Evolutionary conservation across 768 basidiomycete species (phyloP).

Genomic region (Ramaria sp.): DNA sequence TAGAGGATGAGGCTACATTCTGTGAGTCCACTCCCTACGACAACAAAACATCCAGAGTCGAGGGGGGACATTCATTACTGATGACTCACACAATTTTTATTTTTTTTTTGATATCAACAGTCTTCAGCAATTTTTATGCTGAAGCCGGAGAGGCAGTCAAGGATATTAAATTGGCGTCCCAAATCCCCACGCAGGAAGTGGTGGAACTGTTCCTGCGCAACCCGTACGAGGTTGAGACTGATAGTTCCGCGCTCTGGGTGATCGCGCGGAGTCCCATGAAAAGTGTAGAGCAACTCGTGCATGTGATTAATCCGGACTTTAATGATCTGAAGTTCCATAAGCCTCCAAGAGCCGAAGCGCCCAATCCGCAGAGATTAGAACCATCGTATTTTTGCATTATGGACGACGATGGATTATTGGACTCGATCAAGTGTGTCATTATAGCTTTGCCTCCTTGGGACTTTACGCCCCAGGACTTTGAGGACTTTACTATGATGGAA

Average conservation of each 20-base stretch:
- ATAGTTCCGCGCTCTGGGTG: not conserved
- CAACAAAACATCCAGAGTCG: too few species aligned
- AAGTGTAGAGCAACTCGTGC: not conserved
- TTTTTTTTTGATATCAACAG: not conserved
- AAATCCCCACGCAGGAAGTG: not conserved
- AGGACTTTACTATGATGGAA: not conserved
- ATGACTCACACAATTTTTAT: too few species aligned
- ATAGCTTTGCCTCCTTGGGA: conserved; percentile 1
- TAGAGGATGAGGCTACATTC: not conserved
- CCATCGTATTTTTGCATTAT: not conserved
- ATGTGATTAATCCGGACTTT: not conserved
- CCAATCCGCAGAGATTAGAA: not conserved
- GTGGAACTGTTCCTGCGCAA: not conserved
- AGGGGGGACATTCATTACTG: too few species aligned
- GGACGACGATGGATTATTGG: not conserved
- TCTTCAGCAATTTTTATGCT: not conserved
- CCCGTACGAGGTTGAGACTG: not conserved
- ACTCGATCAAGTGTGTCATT: not conserved
- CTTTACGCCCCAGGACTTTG: conserved; percentile 1
- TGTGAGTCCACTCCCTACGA: too few species aligned
- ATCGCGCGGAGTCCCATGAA: not conserved
- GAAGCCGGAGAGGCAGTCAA: not conserved
- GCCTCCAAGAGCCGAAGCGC: not conserved
- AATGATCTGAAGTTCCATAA: not conserved
- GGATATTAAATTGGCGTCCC: not conserved